Conservation (phyloP, 2,329 filamentous ascomycete species). For the Exophiala sp. region DNA sequence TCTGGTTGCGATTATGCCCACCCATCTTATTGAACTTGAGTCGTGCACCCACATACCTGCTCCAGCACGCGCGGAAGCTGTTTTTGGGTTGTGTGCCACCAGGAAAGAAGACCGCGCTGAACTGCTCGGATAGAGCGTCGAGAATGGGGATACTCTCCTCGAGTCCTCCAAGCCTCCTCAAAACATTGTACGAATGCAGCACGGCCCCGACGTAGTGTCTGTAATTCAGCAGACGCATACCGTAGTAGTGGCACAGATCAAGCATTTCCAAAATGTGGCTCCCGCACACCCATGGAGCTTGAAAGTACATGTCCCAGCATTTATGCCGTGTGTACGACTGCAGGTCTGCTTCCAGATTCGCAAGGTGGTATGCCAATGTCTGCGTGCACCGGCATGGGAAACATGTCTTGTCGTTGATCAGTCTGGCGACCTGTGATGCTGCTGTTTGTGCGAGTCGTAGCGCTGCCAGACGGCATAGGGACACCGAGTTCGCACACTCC, state of each 20-base stretch:
- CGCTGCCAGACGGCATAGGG: conserved; percentile 27
- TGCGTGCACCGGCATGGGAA: conserved; percentile 31
- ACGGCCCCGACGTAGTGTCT: conserved; percentile 30
- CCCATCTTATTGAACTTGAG: conserved; percentile 28
- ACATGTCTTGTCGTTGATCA: conserved; percentile 26
- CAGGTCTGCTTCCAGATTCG: conserved; percentile 27
- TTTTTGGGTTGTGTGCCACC: conserved; percentile 26
- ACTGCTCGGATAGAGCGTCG: conserved; percentile 25
- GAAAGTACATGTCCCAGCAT: conserved; percentile 31
- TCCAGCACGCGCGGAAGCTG: conserved; percentile 30
- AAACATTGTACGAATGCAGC: conserved; percentile 31
- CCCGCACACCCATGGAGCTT: conserved; percentile 31
- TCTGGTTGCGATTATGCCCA: conserved; percentile 16
- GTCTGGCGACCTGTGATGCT: conserved; percentile 14
- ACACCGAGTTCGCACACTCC: conserved; percentile 3
- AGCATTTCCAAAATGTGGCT: conserved; percentile 31
- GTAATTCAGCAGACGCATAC: conserved; percentile 30
- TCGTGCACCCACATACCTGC: conserved; percentile 30
- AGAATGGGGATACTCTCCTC: conserved; percentile 25
- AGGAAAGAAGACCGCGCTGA: conserved; percentile 28
- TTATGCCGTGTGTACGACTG: conserved; percentile 24
- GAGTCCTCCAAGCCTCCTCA: conserved; percentile 24
- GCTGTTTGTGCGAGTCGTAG: conserved; percentile 30
- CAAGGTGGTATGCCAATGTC: conserved; percentile 30
- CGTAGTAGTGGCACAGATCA: conserved; percentile 30